Evolutionary conservation across 2,329 filamentous ascomycete species (phyloP), one percentile per base, ranked within the genome.

Genomic region (Trichoderma koningii): DNA sequence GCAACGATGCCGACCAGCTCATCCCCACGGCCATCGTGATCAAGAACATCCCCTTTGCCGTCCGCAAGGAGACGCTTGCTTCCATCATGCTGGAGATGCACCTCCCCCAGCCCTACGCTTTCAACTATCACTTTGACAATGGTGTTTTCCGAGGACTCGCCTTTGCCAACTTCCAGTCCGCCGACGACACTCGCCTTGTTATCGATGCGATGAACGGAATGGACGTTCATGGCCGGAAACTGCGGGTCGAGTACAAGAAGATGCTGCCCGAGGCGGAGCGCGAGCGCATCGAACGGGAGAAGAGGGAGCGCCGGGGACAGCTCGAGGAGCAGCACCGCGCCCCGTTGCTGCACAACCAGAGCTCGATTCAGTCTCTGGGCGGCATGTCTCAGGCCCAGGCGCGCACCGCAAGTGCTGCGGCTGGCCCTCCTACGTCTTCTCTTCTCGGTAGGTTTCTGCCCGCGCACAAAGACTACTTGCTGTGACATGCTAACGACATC

Each of bases 91-190:
- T 93, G 9, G 92, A 97, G 21, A 87, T 98, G 84, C 90, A 92
- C 70, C 85, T 99, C 45, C 95, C 95, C 1, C 87, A 98, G 70
- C 95, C 95, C 0, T 99, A 99, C 74, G 95, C 95, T 14, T 99
- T 99, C 83, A 99, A 99, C 82, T 98, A 99, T 74, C 95, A 99
- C 78, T 99, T 99, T 74, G 95, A 99, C 76, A 96, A 96, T 72
- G 95, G 95, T 30, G 93, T 99, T 30, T 99, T 99, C 81, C 85
- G 95, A 65, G 95, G 95, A 7, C 82, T 99, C 59, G 95, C 95
- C 2, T 99, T 99, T 80, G 95, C 95, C 74, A 99, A 99, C 79
- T 99, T 98, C 77, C 96, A 95, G 42, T 97, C 92, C 17, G 88
- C 95, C 1, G 91, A 97, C 69, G 95, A 99, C 77, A 99, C 95